A percentile compares a stretch with the other conserved stretches of the same genome.
Conservation (phyloP, 192 early-diverging fungal species). For the Neocallimastix lanati region DNA sequence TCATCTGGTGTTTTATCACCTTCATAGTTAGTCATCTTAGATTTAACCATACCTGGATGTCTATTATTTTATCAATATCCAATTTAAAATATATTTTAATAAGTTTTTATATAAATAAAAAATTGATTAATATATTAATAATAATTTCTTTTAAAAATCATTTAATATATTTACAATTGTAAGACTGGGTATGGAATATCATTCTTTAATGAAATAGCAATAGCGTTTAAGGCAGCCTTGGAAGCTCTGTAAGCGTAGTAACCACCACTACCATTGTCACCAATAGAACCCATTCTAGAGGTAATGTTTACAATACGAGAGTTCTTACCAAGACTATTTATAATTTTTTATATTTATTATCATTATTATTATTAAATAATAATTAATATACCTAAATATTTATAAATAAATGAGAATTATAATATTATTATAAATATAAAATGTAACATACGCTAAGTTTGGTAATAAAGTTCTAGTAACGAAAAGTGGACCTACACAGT, state of each 20-base stretch:
- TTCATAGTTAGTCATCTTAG: slow-evolving; percentile 7
- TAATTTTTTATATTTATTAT: too few species aligned
- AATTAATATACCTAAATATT: too few species aligned
- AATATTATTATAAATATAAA: background rate
- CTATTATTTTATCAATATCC: too few species aligned
- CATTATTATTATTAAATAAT: too few species aligned
- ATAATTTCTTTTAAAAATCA: too few species aligned
- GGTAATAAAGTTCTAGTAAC: slow-evolving; percentile 5
- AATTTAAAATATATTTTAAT: too few species aligned
- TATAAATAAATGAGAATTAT: too few species aligned
- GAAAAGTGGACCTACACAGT: slow-evolving; percentile 10
- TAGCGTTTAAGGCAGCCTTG: slow-evolving; percentile 10
- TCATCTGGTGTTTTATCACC: slow-evolving; percentile 5
- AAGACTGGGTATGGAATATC: background rate
- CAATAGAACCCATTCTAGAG: slow-evolving; percentile 8
- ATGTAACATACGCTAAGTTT: background rate
- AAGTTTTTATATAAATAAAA: background rate
- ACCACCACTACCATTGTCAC: slow-evolving; percentile 4
- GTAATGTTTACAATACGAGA: slow-evolving; percentile 6
- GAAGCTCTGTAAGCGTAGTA: slow-evolving; percentile 8
- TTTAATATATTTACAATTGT: background rate
- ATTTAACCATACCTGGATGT: slow-evolving; percentile 11
- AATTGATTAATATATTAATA: slow-evolving; percentile 2
- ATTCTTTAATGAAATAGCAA: slow-evolving; percentile 4
- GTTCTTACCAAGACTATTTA: background rate